Evolutionary conservation across 2,329 filamentous ascomycete species (phyloP).

Genomic region (Aureobasidium sp.): DNA sequence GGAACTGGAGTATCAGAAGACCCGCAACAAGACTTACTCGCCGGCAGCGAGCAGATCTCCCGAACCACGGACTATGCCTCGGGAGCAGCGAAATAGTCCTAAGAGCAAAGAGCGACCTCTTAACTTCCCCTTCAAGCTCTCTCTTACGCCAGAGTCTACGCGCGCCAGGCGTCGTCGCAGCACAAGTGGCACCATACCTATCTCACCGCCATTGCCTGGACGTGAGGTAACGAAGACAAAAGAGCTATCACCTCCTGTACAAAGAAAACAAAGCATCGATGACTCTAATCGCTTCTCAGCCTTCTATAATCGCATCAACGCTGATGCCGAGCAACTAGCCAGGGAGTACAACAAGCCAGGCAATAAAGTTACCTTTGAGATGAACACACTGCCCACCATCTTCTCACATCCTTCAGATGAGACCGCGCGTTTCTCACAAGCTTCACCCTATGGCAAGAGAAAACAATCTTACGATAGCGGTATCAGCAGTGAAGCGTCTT

Average conservation of each 20-base stretch:
- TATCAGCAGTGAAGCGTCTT: not conserved
- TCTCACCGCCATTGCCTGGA: conserved; percentile 24
- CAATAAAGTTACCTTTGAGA: not conserved
- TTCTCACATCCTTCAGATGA: not conserved
- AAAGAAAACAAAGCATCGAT: conserved; percentile 11
- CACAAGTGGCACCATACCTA: conserved; percentile 28
- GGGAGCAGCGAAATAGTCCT: not conserved
- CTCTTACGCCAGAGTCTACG: conserved; percentile 6
- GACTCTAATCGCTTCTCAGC: conserved; percentile 4
- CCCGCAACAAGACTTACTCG: not conserved
- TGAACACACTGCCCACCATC: not conserved
- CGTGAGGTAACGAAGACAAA: not conserved
- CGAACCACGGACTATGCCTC: not conserved
- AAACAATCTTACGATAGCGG: not conserved
- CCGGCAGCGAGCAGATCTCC: not conserved
- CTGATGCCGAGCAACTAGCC: conserved; percentile 2
- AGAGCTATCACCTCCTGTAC: not conserved
- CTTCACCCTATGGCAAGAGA: not conserved
- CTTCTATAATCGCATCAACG: conserved; percentile 4
- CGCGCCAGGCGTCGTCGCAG: conserved; percentile 18
- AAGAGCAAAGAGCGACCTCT: not conserved
- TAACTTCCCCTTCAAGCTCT: not conserved
- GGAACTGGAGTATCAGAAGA: not conserved
- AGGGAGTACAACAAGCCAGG: not conserved
- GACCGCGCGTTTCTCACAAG: not conserved